Conservation (phyloP, 2,329 filamentous ascomycete species). For the Nigrospora osmanthi region DNA sequence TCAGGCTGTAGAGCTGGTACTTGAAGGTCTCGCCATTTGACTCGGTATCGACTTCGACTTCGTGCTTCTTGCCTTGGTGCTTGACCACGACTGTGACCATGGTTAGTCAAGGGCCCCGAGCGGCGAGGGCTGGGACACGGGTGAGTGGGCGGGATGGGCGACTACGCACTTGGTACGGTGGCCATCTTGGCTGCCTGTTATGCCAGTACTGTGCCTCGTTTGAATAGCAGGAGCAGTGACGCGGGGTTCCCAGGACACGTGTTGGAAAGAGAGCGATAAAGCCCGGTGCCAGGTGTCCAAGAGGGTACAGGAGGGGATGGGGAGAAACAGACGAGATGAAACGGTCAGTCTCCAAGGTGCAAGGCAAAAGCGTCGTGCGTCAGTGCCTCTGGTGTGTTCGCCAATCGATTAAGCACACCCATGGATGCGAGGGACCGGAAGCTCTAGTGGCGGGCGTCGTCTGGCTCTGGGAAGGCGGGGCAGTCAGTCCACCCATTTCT, state of each 20-base stretch:
- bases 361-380: background rate
- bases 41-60: slow-evolving; percentile 81
- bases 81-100: slow-evolving; percentile 69
- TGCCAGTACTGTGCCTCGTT: background rate
- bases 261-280: background rate
- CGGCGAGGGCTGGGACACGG: background rate
- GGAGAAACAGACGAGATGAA: background rate
- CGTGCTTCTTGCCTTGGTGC: slow-evolving; percentile 90
- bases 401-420: too few species aligned
- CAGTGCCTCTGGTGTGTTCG: background rate
- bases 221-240: too few species aligned
- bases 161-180: slow-evolving; percentile 17
- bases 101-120: slow-evolving; percentile 11
- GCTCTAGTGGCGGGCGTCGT: too few species aligned
- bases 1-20: slow-evolving; percentile 89
- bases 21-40: slow-evolving; percentile 91
- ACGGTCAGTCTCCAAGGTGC: background rate
- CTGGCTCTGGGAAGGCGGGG: too few species aligned
- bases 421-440: too few species aligned
- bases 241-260: too few species aligned
- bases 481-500: too few species aligned
- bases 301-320: background rate
- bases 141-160: background rate
- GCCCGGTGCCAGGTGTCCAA: background rate
- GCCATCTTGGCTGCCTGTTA: slow-evolving; percentile 11